Conservation (phyloP, 139 green algal genomes). For the Coelastrella sp. region DNA sequence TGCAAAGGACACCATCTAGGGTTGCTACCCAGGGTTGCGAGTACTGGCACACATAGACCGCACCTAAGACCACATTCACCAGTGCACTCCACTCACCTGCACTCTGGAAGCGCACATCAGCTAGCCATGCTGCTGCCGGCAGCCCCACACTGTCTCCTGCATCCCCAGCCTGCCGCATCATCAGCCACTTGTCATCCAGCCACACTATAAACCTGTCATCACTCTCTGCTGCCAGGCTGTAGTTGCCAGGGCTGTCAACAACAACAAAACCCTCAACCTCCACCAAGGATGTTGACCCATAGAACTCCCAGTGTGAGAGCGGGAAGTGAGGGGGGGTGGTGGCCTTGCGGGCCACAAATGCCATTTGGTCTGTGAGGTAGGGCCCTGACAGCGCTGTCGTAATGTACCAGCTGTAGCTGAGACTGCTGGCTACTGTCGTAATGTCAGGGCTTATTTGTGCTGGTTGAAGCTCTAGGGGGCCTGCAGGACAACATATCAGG, state of each 20-base stretch:
- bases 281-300: not conserved
- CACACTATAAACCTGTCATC: conserved; percentile 32
- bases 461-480: conserved; percentile 9
- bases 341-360: conserved; percentile 2
- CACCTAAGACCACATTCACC: not conserved
- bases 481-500: not conserved
- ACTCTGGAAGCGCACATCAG: not conserved
- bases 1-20: not conserved
- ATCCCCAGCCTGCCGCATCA: not conserved
- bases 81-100: conserved; percentile 2
- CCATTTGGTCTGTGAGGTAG: conserved; percentile 8
- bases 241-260: conserved; percentile 1
- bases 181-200: conserved; percentile 35
- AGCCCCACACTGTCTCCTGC: not conserved
- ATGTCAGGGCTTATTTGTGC: not conserved
- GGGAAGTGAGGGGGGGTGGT: not conserved
- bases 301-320: conserved; percentile 32
- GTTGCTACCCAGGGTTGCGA: too few relatives aligned
- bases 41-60: not conserved
- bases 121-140: not conserved
- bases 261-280: conserved; percentile 22
- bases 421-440: not conserved
- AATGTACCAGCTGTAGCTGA: conserved; percentile 34
- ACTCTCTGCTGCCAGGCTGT: conserved; percentile 4
- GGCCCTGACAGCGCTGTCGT: not conserved